Base-by-base conservation (phyloP, 2,329 filamentous ascomycete genomes). In the Westerdykella ornata region DNA sequence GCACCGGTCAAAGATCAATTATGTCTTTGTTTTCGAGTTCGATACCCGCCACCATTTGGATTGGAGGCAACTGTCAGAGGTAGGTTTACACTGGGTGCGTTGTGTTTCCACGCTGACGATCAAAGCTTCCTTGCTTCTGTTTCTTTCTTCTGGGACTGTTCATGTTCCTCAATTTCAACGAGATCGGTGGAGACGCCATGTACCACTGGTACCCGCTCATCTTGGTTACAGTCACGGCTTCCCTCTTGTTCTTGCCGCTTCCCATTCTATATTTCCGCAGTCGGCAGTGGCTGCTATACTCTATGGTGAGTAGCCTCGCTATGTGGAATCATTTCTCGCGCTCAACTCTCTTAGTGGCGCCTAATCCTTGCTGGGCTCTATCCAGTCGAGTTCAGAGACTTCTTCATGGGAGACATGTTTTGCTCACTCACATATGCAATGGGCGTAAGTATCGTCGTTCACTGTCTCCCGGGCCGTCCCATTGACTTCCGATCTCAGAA, bases 11-110 rank as follows among this genome's bases (percentile, higher is more conserved):
- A 94, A 90, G 66, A 86, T 98, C 67, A 98, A 98, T 62, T 97
- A 97, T 63, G 79, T 84, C 40, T 96, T 96, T 65, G 88, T 97
- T 53, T 98, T 98, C 60, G 92, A 98, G 68, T 92, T 95, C 59
- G 89, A 97, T 70, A 82, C 83, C 40, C 77, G 90, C 43, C 81
- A 92, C 62, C 80, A 83, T 49, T 71, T 97, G 19, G 87, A 97
- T 65, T 98, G 90, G 88, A 81, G 86, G 52, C 82, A 95, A 62
- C 73, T 96, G 20, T 74, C 84, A 5, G 85, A 92, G 68, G 76
- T 80, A 60, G 54, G 68, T 52, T 11, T 11, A 26, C 4, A 9
- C 2, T 1, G 5, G 34, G 12, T 5, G 7, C 16, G 7, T 22
- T 3, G 6, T 2, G 14, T 2, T 5, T 7, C 11, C 7, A 13